These are phyloP conservation scores for Dictyostelium purpureum DNA, from an alignment of 78 protist species.

Conservation along the genomic window DNA sequence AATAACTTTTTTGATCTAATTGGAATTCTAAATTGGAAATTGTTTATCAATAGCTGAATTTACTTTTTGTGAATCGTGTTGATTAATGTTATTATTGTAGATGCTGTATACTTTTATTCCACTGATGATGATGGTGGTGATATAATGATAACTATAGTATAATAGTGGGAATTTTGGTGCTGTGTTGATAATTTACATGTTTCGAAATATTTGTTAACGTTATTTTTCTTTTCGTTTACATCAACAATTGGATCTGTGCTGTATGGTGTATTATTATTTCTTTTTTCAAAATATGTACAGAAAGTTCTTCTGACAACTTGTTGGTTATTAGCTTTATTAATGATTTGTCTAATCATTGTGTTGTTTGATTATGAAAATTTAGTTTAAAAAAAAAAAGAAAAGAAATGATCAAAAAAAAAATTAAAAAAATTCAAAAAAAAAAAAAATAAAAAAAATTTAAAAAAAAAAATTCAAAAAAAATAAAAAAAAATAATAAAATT, in stretches of 20 bases:
- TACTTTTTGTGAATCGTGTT: no score
- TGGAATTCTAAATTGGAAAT: no score
- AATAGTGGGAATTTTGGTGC: neutral
- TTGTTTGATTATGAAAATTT: no score
- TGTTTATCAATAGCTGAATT: no score
- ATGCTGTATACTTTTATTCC: neutral
- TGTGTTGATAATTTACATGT: neutral
- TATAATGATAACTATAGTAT: neutral
- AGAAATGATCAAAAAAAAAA: no score
- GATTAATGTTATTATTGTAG: neutral
- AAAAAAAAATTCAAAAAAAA: no score
- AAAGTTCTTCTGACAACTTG: neutral
- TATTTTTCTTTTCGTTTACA: neutral
- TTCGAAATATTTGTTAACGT: conserved; percentile 31
- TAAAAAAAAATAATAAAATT: no score
- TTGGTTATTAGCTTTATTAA: neutral
- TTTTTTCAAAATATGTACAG: conserved; percentile 41
- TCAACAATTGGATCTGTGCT: conserved; percentile 8
- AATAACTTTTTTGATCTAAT: no score
- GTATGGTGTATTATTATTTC: conserved; percentile 46
- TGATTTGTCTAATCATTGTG: neutral
- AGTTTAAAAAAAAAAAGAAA: no score
- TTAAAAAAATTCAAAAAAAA: no score
- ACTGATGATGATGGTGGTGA: neutral
- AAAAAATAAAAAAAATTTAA: no score